phyloP scores from a whole-genome alignment of 495 filamentous ascomycete genomes.

The Parachaetomium inaequale region DNA sequence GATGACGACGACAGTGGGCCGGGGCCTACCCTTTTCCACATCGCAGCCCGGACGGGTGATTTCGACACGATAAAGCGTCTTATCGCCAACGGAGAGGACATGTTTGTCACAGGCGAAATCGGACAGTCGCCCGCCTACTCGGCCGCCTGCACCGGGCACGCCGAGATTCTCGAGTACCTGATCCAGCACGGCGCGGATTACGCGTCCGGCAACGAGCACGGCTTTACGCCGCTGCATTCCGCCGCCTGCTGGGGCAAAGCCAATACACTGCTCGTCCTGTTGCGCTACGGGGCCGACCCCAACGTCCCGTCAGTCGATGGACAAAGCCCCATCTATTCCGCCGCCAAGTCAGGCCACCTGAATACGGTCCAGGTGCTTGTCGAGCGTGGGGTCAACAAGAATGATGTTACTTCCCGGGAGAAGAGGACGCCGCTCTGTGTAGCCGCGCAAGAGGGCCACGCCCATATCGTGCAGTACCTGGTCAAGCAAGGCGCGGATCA shows the following conservation, averaged over 20 bases:
- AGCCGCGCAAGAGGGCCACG: not conserved
- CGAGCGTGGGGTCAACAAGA: not conserved
- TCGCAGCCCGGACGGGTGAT: not conserved
- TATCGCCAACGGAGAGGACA: not conserved
- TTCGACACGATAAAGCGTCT: not conserved
- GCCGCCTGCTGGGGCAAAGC: not conserved
- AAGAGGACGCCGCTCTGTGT: not conserved
- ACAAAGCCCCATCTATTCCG: not conserved
- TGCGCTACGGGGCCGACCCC: not conserved
- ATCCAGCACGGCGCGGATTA: not conserved
- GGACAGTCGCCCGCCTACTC: not conserved
- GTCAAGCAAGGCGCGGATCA: not conserved
- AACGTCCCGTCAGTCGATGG: not conserved
- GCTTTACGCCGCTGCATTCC: not conserved
- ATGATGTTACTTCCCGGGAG: not conserved
- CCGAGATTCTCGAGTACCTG: not conserved
- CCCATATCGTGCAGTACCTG: not conserved
- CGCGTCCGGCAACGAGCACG: not conserved
- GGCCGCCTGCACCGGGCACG: not conserved
- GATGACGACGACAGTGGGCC: not conserved
- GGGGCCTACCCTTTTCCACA: not conserved
- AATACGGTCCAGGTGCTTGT: not conserved
- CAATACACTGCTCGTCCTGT: not conserved
- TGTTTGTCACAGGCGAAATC: not conserved
- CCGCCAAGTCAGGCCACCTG: not conserved